Evolutionary conservation across 1,284 basidiomycete species (phyloP).

Genomic region (Caloboletus firmus): DNA sequence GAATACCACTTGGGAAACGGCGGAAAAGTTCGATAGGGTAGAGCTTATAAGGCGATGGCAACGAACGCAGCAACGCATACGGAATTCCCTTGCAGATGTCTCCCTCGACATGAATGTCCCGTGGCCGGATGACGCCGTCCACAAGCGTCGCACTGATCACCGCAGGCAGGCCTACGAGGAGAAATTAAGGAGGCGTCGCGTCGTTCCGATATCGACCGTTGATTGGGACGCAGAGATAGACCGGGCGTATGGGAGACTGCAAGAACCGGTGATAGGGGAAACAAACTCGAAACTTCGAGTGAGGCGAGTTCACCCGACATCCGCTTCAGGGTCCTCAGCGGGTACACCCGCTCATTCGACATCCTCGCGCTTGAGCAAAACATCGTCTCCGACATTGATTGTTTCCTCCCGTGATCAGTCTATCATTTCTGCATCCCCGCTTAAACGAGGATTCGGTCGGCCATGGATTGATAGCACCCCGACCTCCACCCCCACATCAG

Average conservation of each 20-base stretch:
- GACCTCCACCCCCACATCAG: slow-evolving; percentile 12
- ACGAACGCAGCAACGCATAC: slow-evolving; percentile 13
- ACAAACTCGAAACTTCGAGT: slow-evolving; percentile 26
- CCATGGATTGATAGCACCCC: slow-evolving; percentile 7
- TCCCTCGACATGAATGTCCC: slow-evolving; percentile 30
- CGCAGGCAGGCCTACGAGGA: slow-evolving; percentile 46
- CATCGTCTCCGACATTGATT: slow-evolving; percentile 18
- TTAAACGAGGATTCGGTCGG: slow-evolving; percentile 14
- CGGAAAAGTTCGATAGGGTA: slow-evolving; percentile 18
- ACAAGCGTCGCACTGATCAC: slow-evolving; percentile 42
- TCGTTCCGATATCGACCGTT: slow-evolving; percentile 10
- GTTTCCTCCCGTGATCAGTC: slow-evolving; percentile 18
- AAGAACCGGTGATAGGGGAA: slow-evolving; percentile 33
- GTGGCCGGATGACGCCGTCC: slow-evolving; percentile 40
- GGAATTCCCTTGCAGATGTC: slow-evolving; percentile 16
- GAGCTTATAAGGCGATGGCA: slow-evolving; percentile 35
- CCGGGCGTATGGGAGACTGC: slow-evolving; percentile 11
- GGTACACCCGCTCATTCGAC: slow-evolving; percentile 1
- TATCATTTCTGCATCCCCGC: slow-evolving; percentile 9
- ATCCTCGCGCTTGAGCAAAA: slow-evolving; percentile 8
- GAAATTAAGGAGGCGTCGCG: slow-evolving; percentile 33
- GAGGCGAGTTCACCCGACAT: slow-evolving; percentile 16
- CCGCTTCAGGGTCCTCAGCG: slow-evolving; percentile 10
- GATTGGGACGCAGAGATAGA: slow-evolving; percentile 35
- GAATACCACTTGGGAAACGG: slow-evolving; percentile 43